Conservation (phyloP, 2,329 filamentous ascomycete genomes). For the Fusarium napiforme region DNA sequence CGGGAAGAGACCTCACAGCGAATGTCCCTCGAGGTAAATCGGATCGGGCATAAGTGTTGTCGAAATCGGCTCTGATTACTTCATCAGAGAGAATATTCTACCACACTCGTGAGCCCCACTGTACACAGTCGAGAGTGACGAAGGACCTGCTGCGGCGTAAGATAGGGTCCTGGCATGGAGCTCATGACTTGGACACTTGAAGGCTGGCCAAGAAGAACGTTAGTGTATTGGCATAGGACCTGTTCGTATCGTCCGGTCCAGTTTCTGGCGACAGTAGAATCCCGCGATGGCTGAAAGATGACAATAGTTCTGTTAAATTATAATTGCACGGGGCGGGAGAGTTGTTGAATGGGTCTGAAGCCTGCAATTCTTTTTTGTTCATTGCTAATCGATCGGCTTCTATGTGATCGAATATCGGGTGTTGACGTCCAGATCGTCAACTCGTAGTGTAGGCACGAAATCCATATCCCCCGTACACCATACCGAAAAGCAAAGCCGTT, state of each 20-base stretch:
- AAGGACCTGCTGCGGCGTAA: neutral
- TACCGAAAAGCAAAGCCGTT: conserved; percentile 59
- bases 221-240: neutral
- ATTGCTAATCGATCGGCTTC: conserved; percentile 58
- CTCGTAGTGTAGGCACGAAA: conserved; percentile 58
- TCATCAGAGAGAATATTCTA: neutral
- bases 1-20: neutral
- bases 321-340: conserved; percentile 7
- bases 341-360: conserved; percentile 47
- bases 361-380: conserved; percentile 53
- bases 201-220: neutral
- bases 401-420: conserved; percentile 53
- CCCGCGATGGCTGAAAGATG: conserved; percentile 12
- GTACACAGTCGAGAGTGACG: neutral
- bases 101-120: conserved; percentile 1
- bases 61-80: neutral
- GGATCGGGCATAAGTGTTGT: neutral
- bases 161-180: neutral
- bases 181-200: neutral
- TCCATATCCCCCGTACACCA: conserved; percentile 58
- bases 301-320: conserved; percentile 8
- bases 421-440: conserved; percentile 56
- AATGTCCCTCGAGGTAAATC: neutral
- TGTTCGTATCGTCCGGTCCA: neutral
- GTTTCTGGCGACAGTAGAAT: neutral